These are phyloP conservation scores for Aspergillus brasiliensis DNA, from an alignment of 2,329 filamentous ascomycete species.

Conservation along the genomic window DNA sequence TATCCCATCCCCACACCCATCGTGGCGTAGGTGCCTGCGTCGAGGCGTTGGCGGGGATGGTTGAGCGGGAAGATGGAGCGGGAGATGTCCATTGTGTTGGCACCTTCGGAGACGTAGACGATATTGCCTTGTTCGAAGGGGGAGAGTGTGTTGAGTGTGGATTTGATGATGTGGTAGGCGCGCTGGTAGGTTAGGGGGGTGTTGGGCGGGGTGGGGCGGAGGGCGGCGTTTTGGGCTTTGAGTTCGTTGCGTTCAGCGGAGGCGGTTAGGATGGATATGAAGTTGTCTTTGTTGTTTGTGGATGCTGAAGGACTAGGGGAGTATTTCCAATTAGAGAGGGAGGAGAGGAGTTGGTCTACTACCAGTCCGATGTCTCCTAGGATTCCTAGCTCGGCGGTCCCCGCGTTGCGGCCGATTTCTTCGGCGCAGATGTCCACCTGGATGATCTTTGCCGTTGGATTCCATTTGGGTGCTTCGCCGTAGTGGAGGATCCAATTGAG, in stretches of 20 bases:
- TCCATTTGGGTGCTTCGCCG: slow-evolving; percentile 59
- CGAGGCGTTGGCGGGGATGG: slow-evolving; percentile 57
- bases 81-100: slow-evolving; percentile 64
- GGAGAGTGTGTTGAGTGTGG: slow-evolving; percentile 50
- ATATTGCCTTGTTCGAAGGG: slow-evolving; percentile 50
- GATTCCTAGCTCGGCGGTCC: slow-evolving; percentile 51
- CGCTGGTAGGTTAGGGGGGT: slow-evolving; percentile 54
- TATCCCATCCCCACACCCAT: slow-evolving; percentile 63
- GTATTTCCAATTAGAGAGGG: slow-evolving; percentile 51
- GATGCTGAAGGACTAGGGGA: slow-evolving; percentile 30
- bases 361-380: slow-evolving; percentile 56
- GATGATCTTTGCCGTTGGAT: slow-evolving; percentile 52
- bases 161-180: slow-evolving; percentile 57
- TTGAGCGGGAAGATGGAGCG: slow-evolving; percentile 57
- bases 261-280: slow-evolving; percentile 34
- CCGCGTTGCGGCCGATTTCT: slow-evolving; percentile 56
- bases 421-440: slow-evolving; percentile 59
- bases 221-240: slow-evolving; percentile 47
- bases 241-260: slow-evolving; percentile 50
- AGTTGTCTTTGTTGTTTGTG: slow-evolving; percentile 14
- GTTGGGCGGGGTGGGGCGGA: slow-evolving; percentile 33
- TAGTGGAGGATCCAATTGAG: slow-evolving; percentile 63
- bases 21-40: slow-evolving; percentile 61
- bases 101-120: slow-evolving; percentile 61
- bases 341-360: slow-evolving; percentile 48